Evolutionary conservation across 352 stramenopile species (phyloP), one percentile per base, ranked within the genome.

Genomic region (Phytopythium delawarense): DNA sequence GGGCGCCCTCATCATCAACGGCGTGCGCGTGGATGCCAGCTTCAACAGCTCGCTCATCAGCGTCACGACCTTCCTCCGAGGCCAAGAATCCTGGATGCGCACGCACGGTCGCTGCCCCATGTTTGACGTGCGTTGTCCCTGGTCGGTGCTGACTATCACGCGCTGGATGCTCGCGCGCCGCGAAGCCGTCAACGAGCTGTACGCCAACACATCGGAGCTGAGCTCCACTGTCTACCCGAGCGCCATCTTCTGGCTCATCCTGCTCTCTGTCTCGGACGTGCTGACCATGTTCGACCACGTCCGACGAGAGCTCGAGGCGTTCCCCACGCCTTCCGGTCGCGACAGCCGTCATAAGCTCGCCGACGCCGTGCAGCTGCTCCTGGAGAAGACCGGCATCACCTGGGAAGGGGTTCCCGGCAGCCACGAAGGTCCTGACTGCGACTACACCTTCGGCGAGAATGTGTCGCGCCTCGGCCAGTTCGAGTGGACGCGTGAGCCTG

Each of bases 401-500:
- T 8, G 16, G 3, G 8, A 34, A 1, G 21, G 35, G 8, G 4
- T 44, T 13, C 2, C 35, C 1, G 21, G 21, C 2, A 42, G 8
- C 48, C 8, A 23, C 21, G 21, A 7, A 23, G 28, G 7, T 1
- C 2, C 46, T 7, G 37, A 23, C 16, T 44, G 42, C 25, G 32
- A 53, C 8, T 56, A 44, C n/a, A 25, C 7, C 6, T 56, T 57
- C 35, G 8, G 58, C 15, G 58, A 63, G 1, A 42, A 63, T 35
- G 20, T 61, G 18, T 61, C 55, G 9, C 37, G 30, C 0, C 49
- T 68, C 37, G 59, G 59, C 1, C 34, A 16, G 12, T 66, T 69
- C 42, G 23, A 30, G 18, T 77, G 70, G 67, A 40, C 57, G n/a
- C 57, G 45, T 30, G 66, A 61, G 12, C 55, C 58, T 18, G 48